Evolutionary conservation across 148 eudicot genomes (phyloP), one percentile per base, ranked within the genome.

Genomic region (Drosera capensis): DNA sequence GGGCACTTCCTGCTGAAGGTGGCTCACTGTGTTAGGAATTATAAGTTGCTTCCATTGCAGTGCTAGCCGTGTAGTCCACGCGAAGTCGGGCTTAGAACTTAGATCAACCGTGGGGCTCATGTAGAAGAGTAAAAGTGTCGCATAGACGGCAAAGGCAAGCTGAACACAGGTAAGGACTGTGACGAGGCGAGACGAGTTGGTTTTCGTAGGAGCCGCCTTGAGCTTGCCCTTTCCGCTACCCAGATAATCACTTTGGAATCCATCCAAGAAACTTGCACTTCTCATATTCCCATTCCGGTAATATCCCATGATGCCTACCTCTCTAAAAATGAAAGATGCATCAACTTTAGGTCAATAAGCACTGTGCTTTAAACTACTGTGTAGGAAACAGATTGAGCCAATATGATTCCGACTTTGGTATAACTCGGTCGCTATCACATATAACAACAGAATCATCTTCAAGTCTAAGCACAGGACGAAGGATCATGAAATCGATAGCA

Each of bases 21-120:
- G 87, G 48, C 59, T 75, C 15, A 90, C 87, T 1, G 65, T 56
- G 51, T 53, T 47, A 8, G 64, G 75, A 23, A 75, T 62, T 2
- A 88, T 80, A 45, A 59, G 63, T 0, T 80, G 63, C 39, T 73
- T 80, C 97, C 97, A 90, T 40, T 78, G 76, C 13, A 46, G 59
- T 0, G 97, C 97, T 12, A 90, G 57, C 17, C 60, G 58, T 0
- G 87, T 68, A 7, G 95, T 93, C 97, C 97, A 84, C 0, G 75
- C 3, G 41, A 90, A 80, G 31, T 90, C 97, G 0, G 93, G 97
- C 51, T 75, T 90, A 2, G 79, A 30, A 1, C 84, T 47, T 23
- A 90, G 39, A 51, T 90, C 97, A 14, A 90, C 52, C 0, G 84
- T 20, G 1, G 97, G 97, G 53, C 87, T 84, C 93, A 90, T 78